Percentiles rank a stretch among this genome's conserved stretches.
These are phyloP conservation scores for Pseudoperonospora humuli DNA, from an alignment of 352 stramenopile genomes.

Conservation along the genomic window DNA sequence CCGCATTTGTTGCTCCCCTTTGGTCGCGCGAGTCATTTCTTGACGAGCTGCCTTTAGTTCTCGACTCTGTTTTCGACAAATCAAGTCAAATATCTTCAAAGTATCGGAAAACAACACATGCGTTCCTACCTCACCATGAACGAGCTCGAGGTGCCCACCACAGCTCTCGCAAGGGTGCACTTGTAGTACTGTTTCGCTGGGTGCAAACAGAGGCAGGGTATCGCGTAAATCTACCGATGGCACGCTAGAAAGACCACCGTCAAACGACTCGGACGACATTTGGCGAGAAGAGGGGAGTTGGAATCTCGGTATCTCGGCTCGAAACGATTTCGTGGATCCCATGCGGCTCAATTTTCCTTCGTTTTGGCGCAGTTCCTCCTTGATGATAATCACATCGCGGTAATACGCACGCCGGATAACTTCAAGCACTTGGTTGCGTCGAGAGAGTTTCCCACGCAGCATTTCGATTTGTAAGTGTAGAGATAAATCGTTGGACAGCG, in stretches of 20 bases:
- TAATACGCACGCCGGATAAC: slow-evolving; percentile 73
- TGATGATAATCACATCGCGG: slow-evolving; percentile 76
- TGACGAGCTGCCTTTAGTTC: no score
- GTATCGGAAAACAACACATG: no score
- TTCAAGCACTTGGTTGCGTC: slow-evolving; percentile 67
- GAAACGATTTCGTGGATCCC: no score
- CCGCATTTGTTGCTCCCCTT: slow-evolving; percentile 70
- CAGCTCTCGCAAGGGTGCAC: slow-evolving; percentile 70
- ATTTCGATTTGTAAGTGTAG: slow-evolving; percentile 51
- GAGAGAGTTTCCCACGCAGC: slow-evolving; percentile 53
- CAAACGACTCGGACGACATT: background rate
- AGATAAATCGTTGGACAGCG: slow-evolving; percentile 28
- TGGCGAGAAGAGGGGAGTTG: no score
- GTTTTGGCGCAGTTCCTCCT: slow-evolving; percentile 60
- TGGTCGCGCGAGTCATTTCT: slow-evolving; percentile 63
- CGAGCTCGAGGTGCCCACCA: slow-evolving; percentile 64
- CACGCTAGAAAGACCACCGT: slow-evolving; percentile 40
- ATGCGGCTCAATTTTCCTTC: slow-evolving; percentile 12
- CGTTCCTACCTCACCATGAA: slow-evolving; percentile 62
- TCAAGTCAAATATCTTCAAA: no score
- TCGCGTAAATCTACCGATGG: slow-evolving; percentile 70
- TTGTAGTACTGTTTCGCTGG: slow-evolving; percentile 58
- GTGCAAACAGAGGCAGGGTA: slow-evolving; percentile 59
- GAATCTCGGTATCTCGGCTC: no score
- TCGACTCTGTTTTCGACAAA: no score